Evolutionary conservation across 2,329 filamentous ascomycete genomes (phyloP), one percentile per base, ranked within the genome.

Genomic region (Fusarium falciforme): DNA sequence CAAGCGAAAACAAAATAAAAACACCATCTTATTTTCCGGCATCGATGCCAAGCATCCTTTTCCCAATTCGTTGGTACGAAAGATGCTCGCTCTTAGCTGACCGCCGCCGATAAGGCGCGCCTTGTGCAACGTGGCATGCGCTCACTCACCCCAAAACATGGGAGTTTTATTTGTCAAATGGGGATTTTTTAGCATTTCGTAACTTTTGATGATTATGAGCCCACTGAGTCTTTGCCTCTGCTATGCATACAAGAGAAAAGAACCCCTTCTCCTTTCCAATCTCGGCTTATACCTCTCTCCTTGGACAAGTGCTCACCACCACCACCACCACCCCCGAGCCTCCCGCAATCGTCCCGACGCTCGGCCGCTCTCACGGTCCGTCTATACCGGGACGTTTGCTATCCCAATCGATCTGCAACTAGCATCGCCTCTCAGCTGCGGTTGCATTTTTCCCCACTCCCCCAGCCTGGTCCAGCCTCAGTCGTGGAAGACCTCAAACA

Each of bases 311-410:
- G 42, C 60, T 40, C 60, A 47, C 58, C 38, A 57, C 33, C 20
- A 36, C 27, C 58, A 29, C 29, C 27, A 33, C 33, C 6, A 20
- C 49, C 52, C 61, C 44, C 14, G 40, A 40, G 35, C 25, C 47
- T 47, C 31, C 25, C 22, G 40, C 7, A 60, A 44, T 40, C 33
- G 54, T 42, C 71, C 58, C 49, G 38, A 44, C 38, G 11, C 54
- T 38, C 64, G 57, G 64, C 75, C 76, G 76, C 76, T 73, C 70
- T 70, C 69, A 68, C 76, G 76, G 76, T 76, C 76, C 76, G 76
- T 62, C 58, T 71, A 64, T 66, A 78, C 76, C 76, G 76, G 25
- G 17, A 55, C 63, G 44, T 52, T 67, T 61, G 49, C 58, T 69
- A 68, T 66, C 62, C 40, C 55, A 44, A 44, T 68, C 58, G 62